Conservation (phyloP, 805 yeast species). For the Yarrowia divulgata region DNA sequence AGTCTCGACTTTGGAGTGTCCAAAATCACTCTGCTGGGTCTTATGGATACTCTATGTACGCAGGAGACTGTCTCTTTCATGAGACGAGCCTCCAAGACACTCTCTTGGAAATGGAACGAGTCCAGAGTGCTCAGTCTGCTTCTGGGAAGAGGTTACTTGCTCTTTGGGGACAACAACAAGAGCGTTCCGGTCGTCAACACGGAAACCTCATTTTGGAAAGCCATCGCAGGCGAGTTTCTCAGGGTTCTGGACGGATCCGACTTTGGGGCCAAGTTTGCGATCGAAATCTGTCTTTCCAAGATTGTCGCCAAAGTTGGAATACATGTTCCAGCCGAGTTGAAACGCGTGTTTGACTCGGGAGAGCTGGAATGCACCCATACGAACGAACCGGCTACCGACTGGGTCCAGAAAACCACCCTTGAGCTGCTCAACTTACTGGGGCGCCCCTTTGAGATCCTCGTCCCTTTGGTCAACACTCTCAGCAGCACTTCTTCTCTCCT, state of each 20-base stretch:
- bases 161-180: background rate
- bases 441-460: background rate
- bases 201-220: conserved; percentile 1
- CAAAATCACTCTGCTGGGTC: background rate
- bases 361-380: background rate
- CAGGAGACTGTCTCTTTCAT: background rate
- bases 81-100: background rate
- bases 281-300: conserved; percentile 8
- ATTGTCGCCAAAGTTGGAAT: background rate
- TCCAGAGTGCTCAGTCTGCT: conserved; percentile 7
- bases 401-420: conserved; percentile 4
- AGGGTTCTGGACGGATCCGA: background rate
- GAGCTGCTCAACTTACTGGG: background rate
- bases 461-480: background rate
- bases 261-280: background rate
- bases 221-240: background rate
- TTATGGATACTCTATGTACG: conserved; percentile 1
- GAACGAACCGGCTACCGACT: background rate
- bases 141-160: conserved; percentile 4
- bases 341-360: background rate
- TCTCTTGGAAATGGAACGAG: background rate
- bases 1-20: conserved; percentile 10
- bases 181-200: background rate
- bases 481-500: background rate
- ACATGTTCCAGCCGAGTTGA: background rate